Evolutionary conservation across 805 yeast species (phyloP), one percentile per base, ranked within the genome.

Genomic region (Wickerhamomyces bovis): DNA sequence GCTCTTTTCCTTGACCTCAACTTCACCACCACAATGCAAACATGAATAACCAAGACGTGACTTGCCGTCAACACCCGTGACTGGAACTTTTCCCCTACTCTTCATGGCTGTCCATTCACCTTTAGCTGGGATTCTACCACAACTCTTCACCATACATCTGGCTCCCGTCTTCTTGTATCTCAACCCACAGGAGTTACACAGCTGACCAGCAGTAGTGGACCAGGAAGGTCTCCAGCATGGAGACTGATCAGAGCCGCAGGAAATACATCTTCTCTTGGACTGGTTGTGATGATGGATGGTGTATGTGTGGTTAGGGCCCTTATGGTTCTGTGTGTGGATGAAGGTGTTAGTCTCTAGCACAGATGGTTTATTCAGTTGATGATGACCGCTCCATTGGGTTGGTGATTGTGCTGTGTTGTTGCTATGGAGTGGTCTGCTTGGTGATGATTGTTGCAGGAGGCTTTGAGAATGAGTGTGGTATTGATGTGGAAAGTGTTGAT

Each of bases 191-290:
- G 97, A 88, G 63, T 92, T 92, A 71, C 99, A 92, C 55, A 92
- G 75, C 69, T 90, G 98, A n/a, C 97, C 98, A 51, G 85, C 89
- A 53, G 81, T 72, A 23, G 81, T 73, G 3, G 92, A 82, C 99
- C 99, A 92, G 6, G 95, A 85, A 1, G 99, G 99, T 62, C 99
- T 78, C 99, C 99, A 92, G 66, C 99, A 92, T 5, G 99, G 99
- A 6, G 95, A 86, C 56, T 86, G 94, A 46, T 82, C 84, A 1
- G 94, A 80, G 7, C 89, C 89, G 67, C 99, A 92, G 6, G 97
- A 88, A 25, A 92, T 81, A 62, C 99, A 92, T 44, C 76, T 77
- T 54, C 96, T 75, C 60, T 53, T 57, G 43, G 43, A 45, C 13
- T 53, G 50, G 41, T 52, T 52, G 38, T 57, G 59, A 38, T 60